These are phyloP conservation scores for Pseudocercospora cruenta DNA, from an alignment of 2,329 filamentous ascomycete species.

Conservation along the genomic window DNA sequence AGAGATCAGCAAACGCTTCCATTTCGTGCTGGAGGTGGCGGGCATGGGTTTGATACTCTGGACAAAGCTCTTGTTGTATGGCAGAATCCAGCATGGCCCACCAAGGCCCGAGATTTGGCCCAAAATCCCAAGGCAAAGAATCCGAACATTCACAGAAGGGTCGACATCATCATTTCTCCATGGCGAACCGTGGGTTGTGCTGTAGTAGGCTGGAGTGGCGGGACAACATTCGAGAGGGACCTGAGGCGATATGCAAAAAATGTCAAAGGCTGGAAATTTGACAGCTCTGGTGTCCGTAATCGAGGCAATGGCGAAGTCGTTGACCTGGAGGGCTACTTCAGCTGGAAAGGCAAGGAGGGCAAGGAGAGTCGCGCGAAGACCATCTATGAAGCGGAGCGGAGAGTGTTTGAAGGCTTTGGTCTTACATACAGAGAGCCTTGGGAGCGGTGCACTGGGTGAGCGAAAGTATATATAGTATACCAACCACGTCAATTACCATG, in stretches of 20 bases:
- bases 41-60: constrained; percentile 78
- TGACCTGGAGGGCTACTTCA: constrained; percentile 78
- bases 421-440: constrained; percentile 54
- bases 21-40: constrained; percentile 50
- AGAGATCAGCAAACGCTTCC: constrained; percentile 70
- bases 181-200: constrained; percentile 91
- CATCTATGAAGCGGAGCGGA: constrained; percentile 74
- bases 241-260: constrained; percentile 78
- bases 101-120: constrained; percentile 42
- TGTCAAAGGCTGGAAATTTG: constrained; percentile 77
- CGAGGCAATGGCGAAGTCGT: constrained; percentile 68
- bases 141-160: constrained; percentile 75
- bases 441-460: constrained; percentile 50
- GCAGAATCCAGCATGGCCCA: constrained; percentile 66
- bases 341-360: constrained; percentile 61
- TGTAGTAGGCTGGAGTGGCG: constrained; percentile 80
- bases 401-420: constrained; percentile 76
- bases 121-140: constrained; percentile 57
- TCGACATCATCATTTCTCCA: constrained; percentile 88
- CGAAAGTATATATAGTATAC: neutral
- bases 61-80: constrained; percentile 94
- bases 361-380: constrained; percentile 47
- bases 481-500: neutral
- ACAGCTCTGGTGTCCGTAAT: constrained; percentile 81
- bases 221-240: constrained; percentile 87